Percentiles rank a stretch among this genome's conserved stretches.
phyloP scores from a whole-genome alignment of 768 basidiomycete genomes.

The Botryobasidium botryosum region DNA sequence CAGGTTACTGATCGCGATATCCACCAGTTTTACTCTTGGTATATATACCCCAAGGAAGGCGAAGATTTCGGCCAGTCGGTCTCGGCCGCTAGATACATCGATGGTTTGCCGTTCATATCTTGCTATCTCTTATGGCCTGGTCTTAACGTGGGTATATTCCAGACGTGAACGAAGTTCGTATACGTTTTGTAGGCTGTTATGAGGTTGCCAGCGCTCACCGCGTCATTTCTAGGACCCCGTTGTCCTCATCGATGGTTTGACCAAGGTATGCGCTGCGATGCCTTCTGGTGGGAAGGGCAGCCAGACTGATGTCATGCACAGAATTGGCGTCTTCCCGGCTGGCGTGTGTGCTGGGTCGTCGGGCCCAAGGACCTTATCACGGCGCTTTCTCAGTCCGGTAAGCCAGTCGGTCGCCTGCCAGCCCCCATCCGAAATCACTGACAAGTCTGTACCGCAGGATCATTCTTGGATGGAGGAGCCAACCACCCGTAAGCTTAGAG shows the following conservation, averaged over 20 bases:
- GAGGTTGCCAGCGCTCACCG: not conserved
- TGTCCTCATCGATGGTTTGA: conserved; percentile 80
- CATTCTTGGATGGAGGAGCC: conserved; percentile 88
- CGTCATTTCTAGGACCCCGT: conserved; percentile 40
- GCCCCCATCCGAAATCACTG: not conserved
- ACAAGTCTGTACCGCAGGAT: too few species aligned
- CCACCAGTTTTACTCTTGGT: conserved; percentile 83
- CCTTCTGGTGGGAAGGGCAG: not conserved
- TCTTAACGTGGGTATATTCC: not conserved
- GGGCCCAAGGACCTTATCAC: conserved; percentile 80
- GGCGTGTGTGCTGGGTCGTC: conserved; percentile 84
- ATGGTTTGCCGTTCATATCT: conserved; percentile 20
- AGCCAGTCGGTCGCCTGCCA: conserved; percentile 10
- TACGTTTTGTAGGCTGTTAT: conserved; percentile 1
- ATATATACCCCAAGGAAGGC: conserved; percentile 70
- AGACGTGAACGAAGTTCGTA: conserved; percentile 56
- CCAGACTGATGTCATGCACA: too few species aligned
- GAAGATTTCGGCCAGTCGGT: conserved; percentile 60
- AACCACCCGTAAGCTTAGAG: conserved; percentile 58
- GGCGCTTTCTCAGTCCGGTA: conserved; percentile 79
- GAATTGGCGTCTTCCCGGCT: conserved; percentile 93
- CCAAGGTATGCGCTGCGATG: conserved; percentile 40
- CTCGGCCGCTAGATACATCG: conserved; percentile 67
- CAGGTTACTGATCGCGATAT: not conserved
- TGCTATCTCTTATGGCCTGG: not conserved